Conservation (phyloP, 2,329 filamentous ascomycete genomes). For the Exophiala viscosa region DNA sequence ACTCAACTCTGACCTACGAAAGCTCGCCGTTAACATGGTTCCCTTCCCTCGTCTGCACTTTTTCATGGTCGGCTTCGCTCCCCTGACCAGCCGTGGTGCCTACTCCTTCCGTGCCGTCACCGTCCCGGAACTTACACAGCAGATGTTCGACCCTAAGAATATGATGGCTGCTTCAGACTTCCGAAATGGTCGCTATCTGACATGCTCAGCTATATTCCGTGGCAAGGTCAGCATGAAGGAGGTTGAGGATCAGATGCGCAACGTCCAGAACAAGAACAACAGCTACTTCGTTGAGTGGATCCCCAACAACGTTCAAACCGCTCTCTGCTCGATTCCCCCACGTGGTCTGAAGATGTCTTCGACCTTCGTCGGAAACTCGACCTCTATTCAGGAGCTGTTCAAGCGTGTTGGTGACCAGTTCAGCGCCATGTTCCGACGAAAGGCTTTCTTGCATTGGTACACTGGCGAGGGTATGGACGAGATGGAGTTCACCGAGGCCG, state of each 20-base stretch:
- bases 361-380: conserved; percentile 98
- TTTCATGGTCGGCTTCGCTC: conserved; percentile 99
- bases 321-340: conserved; percentile 96
- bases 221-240: conserved; percentile 99
- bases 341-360: conserved; percentile 98
- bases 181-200: conserved; percentile 99
- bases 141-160: conserved; percentile 99
- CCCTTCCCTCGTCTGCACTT: conserved; percentile 99
- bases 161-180: conserved; percentile 99
- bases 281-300: conserved; percentile 99
- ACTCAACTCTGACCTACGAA: conserved; percentile 99
- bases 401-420: conserved; percentile 99
- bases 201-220: conserved; percentile 99
- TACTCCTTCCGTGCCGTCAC: conserved; percentile 96
- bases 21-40: conserved; percentile 99
- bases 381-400: conserved; percentile 99
- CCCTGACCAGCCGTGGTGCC: conserved; percentile 87
- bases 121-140: conserved; percentile 97
- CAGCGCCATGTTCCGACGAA: conserved; percentile 99
- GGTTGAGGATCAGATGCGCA: conserved; percentile 99
- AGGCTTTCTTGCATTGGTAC: conserved; percentile 99
- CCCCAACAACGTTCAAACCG: conserved; percentile 99
- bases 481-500: conserved; percentile 99
- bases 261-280: conserved; percentile 99
- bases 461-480: conserved; percentile 99